These are phyloP conservation scores for Gracilaria gracilis DNA, from an alignment of 23 red algal genomes.

Conservation along the genomic window DNA sequence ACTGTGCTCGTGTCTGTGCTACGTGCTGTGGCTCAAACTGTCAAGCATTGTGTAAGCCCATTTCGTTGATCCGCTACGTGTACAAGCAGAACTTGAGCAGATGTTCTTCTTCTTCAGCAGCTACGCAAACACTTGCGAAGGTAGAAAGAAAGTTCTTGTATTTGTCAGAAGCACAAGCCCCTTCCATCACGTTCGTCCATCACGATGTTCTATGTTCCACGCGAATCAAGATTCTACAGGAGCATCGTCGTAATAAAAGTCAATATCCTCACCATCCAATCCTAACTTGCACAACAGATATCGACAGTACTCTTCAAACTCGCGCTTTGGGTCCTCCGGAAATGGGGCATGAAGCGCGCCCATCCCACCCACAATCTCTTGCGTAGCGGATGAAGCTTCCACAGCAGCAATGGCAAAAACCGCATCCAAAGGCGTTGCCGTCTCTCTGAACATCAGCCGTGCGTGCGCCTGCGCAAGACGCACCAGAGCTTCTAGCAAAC, in stretches of 20 bases:
- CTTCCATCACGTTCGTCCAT: too few relatives aligned
- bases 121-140: too few relatives aligned
- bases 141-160: too few relatives aligned
- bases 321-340: conserved; percentile 60
- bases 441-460: conserved; percentile 84
- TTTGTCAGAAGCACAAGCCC: too few relatives aligned
- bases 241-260: conserved; percentile 56
- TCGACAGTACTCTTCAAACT: conserved; percentile 73
- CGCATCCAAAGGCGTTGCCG: conserved; percentile 87
- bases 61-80: not conserved
- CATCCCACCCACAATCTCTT: conserved; percentile 69
- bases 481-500: conserved; percentile 93
- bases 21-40: too few relatives aligned
- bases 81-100: too few relatives aligned
- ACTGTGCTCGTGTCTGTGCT: too few relatives aligned
- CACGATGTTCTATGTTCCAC: too few relatives aligned
- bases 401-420: conserved; percentile 96
- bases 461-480: conserved; percentile 94
- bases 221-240: too few relatives aligned
- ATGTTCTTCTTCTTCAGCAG: too few relatives aligned
- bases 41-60: not conserved
- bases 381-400: conserved; percentile 75
- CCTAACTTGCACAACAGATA: conserved; percentile 71
- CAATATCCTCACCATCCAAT: conserved; percentile 35
- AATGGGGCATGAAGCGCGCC: conserved; percentile 78